A percentile compares a stretch with the other conserved stretches of the same genome.
phyloP scores from a whole-genome alignment of 2,329 filamentous ascomycete species.

The Davidsoniella eucalypti region DNA sequence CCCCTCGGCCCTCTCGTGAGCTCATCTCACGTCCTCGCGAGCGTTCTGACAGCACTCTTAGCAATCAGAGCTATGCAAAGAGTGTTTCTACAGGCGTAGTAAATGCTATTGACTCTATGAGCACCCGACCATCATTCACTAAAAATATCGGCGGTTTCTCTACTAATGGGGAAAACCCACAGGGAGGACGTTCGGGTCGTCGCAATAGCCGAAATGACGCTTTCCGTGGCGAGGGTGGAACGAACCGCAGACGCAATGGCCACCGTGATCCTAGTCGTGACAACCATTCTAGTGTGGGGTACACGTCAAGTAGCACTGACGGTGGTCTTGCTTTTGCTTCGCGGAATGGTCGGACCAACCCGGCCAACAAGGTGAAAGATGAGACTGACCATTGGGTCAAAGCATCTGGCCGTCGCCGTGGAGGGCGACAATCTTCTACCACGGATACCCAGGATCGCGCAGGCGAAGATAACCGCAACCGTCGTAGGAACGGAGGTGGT shows the following conservation, averaged over 20 bases:
- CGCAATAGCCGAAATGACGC: not conserved
- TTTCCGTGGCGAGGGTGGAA: not conserved
- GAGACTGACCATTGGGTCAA: not conserved
- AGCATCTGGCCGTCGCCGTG: not conserved
- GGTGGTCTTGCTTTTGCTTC: not conserved
- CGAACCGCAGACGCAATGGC: not conserved
- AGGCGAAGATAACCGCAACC: not conserved
- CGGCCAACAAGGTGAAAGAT: not conserved
- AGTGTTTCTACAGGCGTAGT: no score
- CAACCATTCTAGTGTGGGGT: not conserved
- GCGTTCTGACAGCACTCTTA: slow-evolving; percentile 7
- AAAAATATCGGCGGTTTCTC: no score
- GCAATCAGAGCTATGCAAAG: slow-evolving; percentile 4
- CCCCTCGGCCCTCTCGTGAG: not conserved
- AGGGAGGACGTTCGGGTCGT: not conserved
- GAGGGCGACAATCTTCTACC: no score
- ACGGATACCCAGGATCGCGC: no score
- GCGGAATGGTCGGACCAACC: not conserved
- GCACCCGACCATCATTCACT: no score
- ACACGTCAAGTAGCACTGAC: slow-evolving; percentile 2
- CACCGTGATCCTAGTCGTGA: not conserved
- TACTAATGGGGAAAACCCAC: no score
- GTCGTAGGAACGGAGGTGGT: not conserved
- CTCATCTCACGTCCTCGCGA: not conserved
- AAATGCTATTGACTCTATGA: no score